Evolutionary conservation across 2,329 filamentous ascomycete genomes (phyloP).

Genomic region (Aspergillus chevalieri): DNA sequence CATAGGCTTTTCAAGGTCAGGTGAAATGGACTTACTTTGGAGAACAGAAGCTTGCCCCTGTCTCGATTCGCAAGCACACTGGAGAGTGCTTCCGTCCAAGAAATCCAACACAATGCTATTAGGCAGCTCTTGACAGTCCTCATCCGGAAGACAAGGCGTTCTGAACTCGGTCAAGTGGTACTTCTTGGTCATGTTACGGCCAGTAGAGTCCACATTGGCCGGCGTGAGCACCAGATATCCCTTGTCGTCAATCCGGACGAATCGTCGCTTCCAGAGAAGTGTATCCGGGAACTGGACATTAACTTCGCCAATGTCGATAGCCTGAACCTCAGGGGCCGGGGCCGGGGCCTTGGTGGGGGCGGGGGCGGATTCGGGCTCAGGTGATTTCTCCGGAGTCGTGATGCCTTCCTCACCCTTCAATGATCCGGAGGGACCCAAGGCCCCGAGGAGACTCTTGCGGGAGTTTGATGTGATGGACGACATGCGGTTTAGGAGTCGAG

Average conservation of each 20-base stretch:
- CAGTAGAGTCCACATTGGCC: slow-evolving; percentile 55
- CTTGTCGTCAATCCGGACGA: slow-evolving; percentile 74
- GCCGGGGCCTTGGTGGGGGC: slow-evolving; percentile 14
- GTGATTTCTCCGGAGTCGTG: slow-evolving; percentile 9
- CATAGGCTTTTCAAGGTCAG: neutral
- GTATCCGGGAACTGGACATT: slow-evolving; percentile 98
- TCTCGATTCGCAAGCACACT: slow-evolving; percentile 57
- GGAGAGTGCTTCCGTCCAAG: slow-evolving; percentile 55
- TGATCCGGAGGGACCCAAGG: slow-evolving; percentile 29
- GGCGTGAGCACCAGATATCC: slow-evolving; percentile 77
- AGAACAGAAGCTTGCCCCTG: slow-evolving; percentile 49
- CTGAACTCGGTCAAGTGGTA: slow-evolving; percentile 84
- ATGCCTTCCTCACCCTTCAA: slow-evolving; percentile 29
- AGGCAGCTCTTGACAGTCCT: slow-evolving; percentile 86
- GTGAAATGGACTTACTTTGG: slow-evolving; percentile 36
- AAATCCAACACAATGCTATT: slow-evolving; percentile 69
- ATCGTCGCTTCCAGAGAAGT: slow-evolving; percentile 90
- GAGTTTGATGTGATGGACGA: slow-evolving; percentile 51
- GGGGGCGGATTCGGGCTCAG: neutral
- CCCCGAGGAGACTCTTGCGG: slow-evolving; percentile 42
- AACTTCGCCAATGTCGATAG: slow-evolving; percentile 75
- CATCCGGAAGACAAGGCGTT: slow-evolving; percentile 72
- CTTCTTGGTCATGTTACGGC: slow-evolving; percentile 62
- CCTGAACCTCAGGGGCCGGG: slow-evolving; percentile 31
- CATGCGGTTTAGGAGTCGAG: slow-evolving; percentile 61